A percentile compares a stretch with the other conserved stretches of the same genome.
These are phyloP conservation scores for Gaillardinia entomophila DNA, from an alignment of 805 yeast genomes.

Conservation along the genomic window DNA sequence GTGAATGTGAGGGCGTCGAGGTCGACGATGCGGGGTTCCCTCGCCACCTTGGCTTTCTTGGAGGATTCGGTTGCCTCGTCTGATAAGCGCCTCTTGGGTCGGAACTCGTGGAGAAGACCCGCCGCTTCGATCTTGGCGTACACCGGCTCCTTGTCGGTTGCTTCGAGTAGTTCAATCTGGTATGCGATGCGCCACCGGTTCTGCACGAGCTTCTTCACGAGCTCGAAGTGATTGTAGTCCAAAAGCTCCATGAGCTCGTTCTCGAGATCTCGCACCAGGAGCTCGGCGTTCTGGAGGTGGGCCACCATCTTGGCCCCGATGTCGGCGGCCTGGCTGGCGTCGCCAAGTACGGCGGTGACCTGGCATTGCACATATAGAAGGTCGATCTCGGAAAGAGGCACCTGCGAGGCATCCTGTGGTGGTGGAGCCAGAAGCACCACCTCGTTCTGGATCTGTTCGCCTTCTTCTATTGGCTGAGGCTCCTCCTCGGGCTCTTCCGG, in stretches of 20 bases:
- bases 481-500: slow-evolving; percentile 4
- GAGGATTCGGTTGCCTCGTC: slow-evolving; percentile 3
- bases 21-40: slow-evolving; percentile 54
- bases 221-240: slow-evolving; percentile 44
- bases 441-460: slow-evolving; percentile 2
- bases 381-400: slow-evolving; percentile 15
- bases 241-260: slow-evolving; percentile 47
- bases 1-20: slow-evolving; percentile 60
- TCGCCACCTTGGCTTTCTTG: slow-evolving; percentile 7
- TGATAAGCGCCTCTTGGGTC: slow-evolving; percentile 14
- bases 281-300: slow-evolving; percentile 30
- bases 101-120: neutral
- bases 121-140: neutral
- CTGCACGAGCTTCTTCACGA: slow-evolving; percentile 43
- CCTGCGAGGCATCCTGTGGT: too few relatives aligned
- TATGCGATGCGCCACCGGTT: slow-evolving; percentile 51
- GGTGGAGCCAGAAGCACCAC: slow-evolving; percentile 2
- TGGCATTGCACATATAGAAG: slow-evolving; percentile 50
- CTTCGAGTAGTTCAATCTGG: slow-evolving; percentile 40
- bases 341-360: slow-evolving; percentile 28
- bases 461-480: slow-evolving; percentile 1
- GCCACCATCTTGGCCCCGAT: slow-evolving; percentile 23
- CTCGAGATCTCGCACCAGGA: slow-evolving; percentile 43
- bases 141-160: slow-evolving; percentile 24
- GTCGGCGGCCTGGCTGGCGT: slow-evolving; percentile 30